These are phyloP conservation scores for Asterophora lycoperdoides DNA, from an alignment of 768 basidiomycete species.

Conservation along the genomic window DNA sequence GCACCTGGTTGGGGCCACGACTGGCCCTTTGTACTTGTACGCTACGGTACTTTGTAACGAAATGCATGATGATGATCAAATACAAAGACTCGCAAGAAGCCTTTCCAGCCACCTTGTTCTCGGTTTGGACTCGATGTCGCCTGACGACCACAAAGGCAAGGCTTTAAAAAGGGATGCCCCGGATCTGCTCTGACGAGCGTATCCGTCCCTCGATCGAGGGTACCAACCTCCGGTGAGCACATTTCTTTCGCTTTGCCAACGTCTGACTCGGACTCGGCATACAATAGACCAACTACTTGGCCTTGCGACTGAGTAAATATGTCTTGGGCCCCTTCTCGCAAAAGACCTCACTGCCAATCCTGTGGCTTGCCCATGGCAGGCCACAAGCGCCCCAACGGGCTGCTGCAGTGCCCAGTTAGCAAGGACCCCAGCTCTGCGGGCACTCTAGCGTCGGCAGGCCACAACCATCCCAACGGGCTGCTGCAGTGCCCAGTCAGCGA, in stretches of 20 bases:
- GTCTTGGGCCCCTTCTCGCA: slow-evolving; percentile 7
- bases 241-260: neutral
- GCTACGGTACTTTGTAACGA: neutral
- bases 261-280: neutral
- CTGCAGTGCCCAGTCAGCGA: slow-evolving; percentile 25
- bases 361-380: slow-evolving; percentile 36
- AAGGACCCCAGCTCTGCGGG: neutral
- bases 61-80: neutral
- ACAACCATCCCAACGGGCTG: slow-evolving; percentile 29
- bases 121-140: neutral
- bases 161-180: neutral
- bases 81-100: slow-evolving; percentile 1
- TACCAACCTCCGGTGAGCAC: slow-evolving; percentile 5
- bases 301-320: neutral
- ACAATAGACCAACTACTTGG: neutral
- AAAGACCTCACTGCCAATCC: slow-evolving; percentile 28
- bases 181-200: neutral
- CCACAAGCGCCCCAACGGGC: slow-evolving; percentile 31
- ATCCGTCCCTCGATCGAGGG: neutral
- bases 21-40: neutral
- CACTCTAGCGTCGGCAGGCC: slow-evolving; percentile 19
- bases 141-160: neutral
- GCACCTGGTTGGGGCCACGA: neutral
- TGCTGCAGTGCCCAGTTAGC: slow-evolving; percentile 25
- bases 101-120: slow-evolving; percentile 6